Evolutionary conservation across 2,329 filamentous ascomycete species (phyloP).

Genomic region (Hypomyces rosellus): DNA sequence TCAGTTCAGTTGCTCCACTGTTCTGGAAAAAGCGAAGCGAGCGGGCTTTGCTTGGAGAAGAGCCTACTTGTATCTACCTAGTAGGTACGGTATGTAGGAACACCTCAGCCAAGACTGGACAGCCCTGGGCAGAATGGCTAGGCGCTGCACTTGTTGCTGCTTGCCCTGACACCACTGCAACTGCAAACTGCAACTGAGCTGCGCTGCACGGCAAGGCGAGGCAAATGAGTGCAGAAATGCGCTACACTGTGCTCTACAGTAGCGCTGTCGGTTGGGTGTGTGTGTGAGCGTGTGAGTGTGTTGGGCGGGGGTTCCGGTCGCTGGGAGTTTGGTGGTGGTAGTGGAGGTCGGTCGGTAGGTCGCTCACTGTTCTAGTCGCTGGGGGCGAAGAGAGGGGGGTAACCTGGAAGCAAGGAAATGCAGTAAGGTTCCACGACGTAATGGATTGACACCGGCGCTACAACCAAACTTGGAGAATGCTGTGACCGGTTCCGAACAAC

Average conservation of each 20-base stretch:
- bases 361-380: too few species aligned
- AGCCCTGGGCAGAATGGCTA: not conserved
- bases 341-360: not conserved
- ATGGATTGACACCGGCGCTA: constrained; percentile 1
- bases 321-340: not conserved
- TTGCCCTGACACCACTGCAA: too few species aligned
- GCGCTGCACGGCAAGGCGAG: too few species aligned
- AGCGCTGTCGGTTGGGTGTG: not conserved
- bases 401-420: too few species aligned
- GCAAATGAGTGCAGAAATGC: not conserved
- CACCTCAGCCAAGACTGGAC: not conserved
- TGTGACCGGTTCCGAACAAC: not conserved
- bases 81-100: not conserved
- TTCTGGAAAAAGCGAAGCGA: not conserved
- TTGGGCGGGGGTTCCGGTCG: not conserved
- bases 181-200: too few species aligned
- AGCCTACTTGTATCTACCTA: too few species aligned
- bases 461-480: constrained; percentile 5
- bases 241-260: not conserved
- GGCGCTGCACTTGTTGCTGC: too few species aligned
- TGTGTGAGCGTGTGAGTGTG: too few species aligned
- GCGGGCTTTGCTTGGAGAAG: not conserved
- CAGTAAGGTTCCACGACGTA: constrained; percentile 2
- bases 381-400: not conserved
- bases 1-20: not conserved